Base-by-base conservation (phyloP, 257 asterid genomes). In the Jaltomata sinuosa region DNA sequence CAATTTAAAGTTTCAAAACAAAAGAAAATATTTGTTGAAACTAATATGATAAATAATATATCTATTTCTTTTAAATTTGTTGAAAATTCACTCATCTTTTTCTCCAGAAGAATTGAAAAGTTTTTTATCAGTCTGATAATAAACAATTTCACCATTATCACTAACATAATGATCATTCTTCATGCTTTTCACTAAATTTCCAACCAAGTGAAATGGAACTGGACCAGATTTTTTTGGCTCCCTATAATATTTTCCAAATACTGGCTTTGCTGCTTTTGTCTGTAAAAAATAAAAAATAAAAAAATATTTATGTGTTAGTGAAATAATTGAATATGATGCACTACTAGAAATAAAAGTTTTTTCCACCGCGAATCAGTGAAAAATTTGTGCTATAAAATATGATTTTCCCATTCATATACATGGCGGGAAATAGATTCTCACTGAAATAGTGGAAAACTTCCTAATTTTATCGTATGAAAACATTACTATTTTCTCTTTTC, bases 211-310 rank as follows among this genome's bases (percentile, higher is more conserved):
- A 31, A 89, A 38, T 0, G 98, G 98, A 71, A 95, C 68, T 3
- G 88, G 85, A 12, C 97, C 98, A 0, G 98, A 95, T 84, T 88
- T 94, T 55, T 50, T 88, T 21, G 98, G 98, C 88, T 95, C 97
- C n/a, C 97, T 85, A 84, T 95, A 95, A 87, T 94, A 93, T 81
- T 90, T 84, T 0, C 98, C 97, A 76, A 95, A 45, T 62, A 93
- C 94, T 10, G 87, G 88, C 11, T 91, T 95, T 1, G 97, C 96
- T 57, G 91, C 93, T 85, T 79, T 86, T 1, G 98, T 95, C 98
- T 95, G 95, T 89, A 79, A 4, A 16, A 1, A 29, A 36, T 29
- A 5, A 1, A 72, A 7, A 11, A 2, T 3, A 25, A 6, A 11
- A 8, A 11, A 34, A 2, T 4, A 47, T 2, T 27, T 14, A 64